A percentile compares a stretch with the other conserved stretches of the same genome.
These are phyloP conservation scores for Halophytophthora batemanensis DNA, from an alignment of 352 stramenopile genomes.

Conservation along the genomic window DNA sequence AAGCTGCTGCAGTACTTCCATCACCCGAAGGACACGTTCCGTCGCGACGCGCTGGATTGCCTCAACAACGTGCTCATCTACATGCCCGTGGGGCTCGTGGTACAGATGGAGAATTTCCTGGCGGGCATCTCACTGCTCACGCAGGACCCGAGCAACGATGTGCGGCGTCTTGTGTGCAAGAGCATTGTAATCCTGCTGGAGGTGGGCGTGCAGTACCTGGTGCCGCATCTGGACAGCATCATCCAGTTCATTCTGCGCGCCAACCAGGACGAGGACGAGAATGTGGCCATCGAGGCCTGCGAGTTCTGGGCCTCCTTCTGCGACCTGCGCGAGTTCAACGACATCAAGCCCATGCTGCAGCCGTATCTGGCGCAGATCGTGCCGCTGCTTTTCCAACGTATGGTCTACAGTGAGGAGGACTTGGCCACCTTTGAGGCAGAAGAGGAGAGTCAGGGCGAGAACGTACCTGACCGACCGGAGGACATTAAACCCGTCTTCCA, in stretches of 20 bases:
- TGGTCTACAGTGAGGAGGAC: constrained; percentile 96
- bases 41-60: constrained; percentile 84
- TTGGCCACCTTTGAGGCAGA: constrained; percentile 89
- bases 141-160: constrained; percentile 76
- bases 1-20: constrained; percentile 89
- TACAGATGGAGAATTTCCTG: constrained; percentile 90
- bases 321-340: constrained; percentile 86
- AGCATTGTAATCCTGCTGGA: constrained; percentile 89
- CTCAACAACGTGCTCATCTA: constrained; percentile 90
- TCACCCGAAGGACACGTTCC: constrained; percentile 72
- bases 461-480: constrained; percentile 88
- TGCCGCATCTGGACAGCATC: constrained; percentile 87
- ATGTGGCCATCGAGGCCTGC: constrained; percentile 85
- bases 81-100: constrained; percentile 81
- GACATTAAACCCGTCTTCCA: constrained; percentile 90
- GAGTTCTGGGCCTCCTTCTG: constrained; percentile 92
- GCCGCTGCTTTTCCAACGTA: constrained; percentile 90
- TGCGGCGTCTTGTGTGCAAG: constrained; percentile 88
- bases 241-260: constrained; percentile 90
- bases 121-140: constrained; percentile 87
- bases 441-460: constrained; percentile 83
- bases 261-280: constrained; percentile 84
- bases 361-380: constrained; percentile 89
- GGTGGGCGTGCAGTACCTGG: constrained; percentile 86
- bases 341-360: constrained; percentile 89